These are phyloP conservation scores for Coniochaeta pulveracea DNA, from an alignment of 2,329 filamentous ascomycete genomes.

Conservation along the genomic window DNA sequence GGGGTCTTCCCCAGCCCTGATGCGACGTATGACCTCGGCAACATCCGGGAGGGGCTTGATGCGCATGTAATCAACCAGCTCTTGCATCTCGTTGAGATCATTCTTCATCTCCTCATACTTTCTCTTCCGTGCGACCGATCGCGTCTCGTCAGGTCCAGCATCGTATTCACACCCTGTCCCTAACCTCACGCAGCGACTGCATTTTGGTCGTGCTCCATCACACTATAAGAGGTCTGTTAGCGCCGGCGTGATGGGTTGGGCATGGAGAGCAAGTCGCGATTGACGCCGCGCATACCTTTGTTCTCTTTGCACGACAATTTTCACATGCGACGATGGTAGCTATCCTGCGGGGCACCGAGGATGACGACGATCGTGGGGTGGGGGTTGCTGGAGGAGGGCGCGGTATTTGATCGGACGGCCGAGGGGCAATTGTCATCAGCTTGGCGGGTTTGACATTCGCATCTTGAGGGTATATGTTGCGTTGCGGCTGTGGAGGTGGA, in stretches of 20 bases:
- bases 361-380: neutral
- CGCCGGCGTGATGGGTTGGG: neutral
- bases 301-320: slow-evolving; percentile 3
- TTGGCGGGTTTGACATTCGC: neutral
- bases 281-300: neutral
- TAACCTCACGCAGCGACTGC: slow-evolving; percentile 2
- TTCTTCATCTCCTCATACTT: slow-evolving; percentile 4
- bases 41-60: neutral
- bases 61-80: neutral
- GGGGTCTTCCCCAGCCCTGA: neutral
- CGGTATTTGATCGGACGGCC: neutral
- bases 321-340: slow-evolving; percentile 2
- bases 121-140: slow-evolving; percentile 3
- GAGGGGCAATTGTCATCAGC: neutral
- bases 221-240: neutral
- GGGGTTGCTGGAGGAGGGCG: neutral
- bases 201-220: slow-evolving; percentile 3
- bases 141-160: slow-evolving; percentile 3
- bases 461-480: too few relatives aligned
- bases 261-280: neutral
- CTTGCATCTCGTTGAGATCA: slow-evolving; percentile 1
- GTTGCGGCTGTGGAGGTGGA: too few relatives aligned
- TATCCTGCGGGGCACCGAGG: neutral
- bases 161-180: slow-evolving; percentile 3
- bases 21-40: slow-evolving; percentile 2